Evolutionary conservation across 2,329 filamentous ascomycete species (phyloP).

Genomic region (Sarocladiaceae sp.): DNA sequence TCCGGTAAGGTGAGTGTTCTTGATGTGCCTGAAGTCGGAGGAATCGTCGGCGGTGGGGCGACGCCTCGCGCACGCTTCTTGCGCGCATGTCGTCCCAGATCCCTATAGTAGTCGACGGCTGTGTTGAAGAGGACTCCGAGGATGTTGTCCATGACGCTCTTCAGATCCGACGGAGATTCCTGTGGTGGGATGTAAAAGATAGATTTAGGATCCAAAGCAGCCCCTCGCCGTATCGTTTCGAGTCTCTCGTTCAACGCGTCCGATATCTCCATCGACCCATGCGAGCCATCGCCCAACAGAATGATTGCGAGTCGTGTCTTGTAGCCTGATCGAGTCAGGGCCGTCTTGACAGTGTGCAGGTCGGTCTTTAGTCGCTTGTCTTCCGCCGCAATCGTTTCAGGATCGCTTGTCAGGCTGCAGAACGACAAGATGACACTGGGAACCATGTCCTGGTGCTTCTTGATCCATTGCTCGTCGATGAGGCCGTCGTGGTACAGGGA

Average conservation of each 20-base stretch:
- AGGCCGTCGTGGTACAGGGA: conserved; percentile 84
- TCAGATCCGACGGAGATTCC: conserved; percentile 63
- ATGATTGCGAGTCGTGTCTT: conserved; percentile 73
- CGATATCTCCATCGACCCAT: conserved; percentile 13
- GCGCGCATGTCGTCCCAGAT: conserved; percentile 84
- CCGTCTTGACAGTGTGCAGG: conserved; percentile 68
- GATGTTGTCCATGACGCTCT: conserved; percentile 66
- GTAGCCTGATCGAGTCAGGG: conserved; percentile 63
- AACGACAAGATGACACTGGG: conserved; percentile 77
- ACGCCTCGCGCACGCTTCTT: conserved; percentile 78
- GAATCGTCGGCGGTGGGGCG: conserved; percentile 73
- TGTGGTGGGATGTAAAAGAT: conserved; percentile 79
- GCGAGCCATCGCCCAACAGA: conserved; percentile 24
- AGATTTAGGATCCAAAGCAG: conserved; percentile 73
- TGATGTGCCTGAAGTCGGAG: conserved; percentile 76
- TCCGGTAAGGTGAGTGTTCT: conserved; percentile 78
- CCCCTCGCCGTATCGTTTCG: conserved; percentile 70
- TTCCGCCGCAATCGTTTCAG: conserved; percentile 66
- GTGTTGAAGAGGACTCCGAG: conserved; percentile 66
- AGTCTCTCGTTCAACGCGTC: conserved; percentile 59
- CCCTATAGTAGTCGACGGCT: conserved; percentile 84
- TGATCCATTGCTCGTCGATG: conserved; percentile 73
- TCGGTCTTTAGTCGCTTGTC: conserved; percentile 87
- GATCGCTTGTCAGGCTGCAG: conserved; percentile 68
- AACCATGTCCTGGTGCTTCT: conserved; percentile 80